Evolutionary conservation across 139 green algal species (phyloP), one percentile per base, ranked within the genome.

Genomic region (Chara braunii): DNA sequence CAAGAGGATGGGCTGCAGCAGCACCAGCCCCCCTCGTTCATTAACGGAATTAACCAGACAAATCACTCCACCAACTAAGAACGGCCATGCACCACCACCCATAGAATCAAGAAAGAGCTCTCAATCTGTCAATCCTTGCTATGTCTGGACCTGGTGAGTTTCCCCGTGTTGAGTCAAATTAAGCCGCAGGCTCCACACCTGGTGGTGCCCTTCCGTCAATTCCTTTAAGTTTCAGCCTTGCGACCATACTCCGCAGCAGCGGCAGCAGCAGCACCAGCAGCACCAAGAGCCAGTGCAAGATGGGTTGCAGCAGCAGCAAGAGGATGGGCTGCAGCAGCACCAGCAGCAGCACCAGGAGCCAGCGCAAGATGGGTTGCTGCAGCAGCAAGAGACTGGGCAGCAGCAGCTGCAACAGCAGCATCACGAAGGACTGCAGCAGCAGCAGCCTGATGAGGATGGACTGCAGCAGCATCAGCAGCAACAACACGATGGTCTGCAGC

Each of bases 331-430:
- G 40, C 40, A 48, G 40, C 40, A 48, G 40, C 40, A 48, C 18
- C 40, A 48, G 40, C 40, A 48, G 40, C 40, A 48, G 40, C 40
- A 48, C 18, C 40, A 48, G 40, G 18, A 48, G 40, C 40, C 18
- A 18, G 18, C 18, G 40, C 40, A 48, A 18, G 18, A 48, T 18
- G 18, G 18, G 40, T 18, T n/a, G 40, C 40, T n/a, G 40, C 40
- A 48, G 40, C 40, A 48, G 40, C 40, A 48, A 18, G 18, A 48
- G 40, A 18, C 18, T 18, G 18, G 18, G 40, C 40, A 48, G 40
- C 40, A 48, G 40, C 40, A 48, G 40, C 40, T n/a, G 40, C 40
- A 48, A 18, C 40, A 48, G 40, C 40, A 48, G 40, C 40, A 48
- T 18, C 40, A 48, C 18, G 18, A 48, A 18, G 18, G 18, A 18